Conservation (phyloP, 345 rosid species). For the Eucalyptus caleyi region DNA sequence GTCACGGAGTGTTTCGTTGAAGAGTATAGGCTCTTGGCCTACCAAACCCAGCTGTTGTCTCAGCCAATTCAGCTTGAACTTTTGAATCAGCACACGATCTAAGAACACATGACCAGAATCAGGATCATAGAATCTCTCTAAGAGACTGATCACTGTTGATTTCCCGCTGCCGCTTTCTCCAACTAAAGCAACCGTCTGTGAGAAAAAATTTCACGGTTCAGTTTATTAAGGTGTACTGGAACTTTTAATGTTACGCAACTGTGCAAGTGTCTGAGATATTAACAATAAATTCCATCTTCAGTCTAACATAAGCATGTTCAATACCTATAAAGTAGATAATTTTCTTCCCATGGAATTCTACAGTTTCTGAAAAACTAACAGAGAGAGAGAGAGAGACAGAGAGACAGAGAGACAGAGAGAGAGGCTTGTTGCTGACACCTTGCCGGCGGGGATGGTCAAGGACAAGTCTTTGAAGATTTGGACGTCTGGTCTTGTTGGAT, state of each 20-base stretch:
- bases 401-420: neutral
- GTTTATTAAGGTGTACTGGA: neutral
- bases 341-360: neutral
- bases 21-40: constrained; percentile 68
- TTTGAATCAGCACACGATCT: constrained; percentile 22
- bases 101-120: constrained; percentile 36
- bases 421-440: constrained; percentile 18
- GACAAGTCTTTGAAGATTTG: constrained; percentile 58
- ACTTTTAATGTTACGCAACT: neutral
- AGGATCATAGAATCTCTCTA: constrained; percentile 69
- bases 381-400: neutral
- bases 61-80: constrained; percentile 43
- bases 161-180: constrained; percentile 80
- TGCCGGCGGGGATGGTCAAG: constrained; percentile 63
- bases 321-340: neutral
- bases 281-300: neutral
- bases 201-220: neutral
- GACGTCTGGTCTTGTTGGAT: constrained; percentile 59
- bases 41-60: constrained; percentile 69
- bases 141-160: constrained; percentile 55
- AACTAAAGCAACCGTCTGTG: constrained; percentile 56
- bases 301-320: neutral
- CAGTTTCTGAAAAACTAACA: neutral
- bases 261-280: neutral
- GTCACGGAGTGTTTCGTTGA: constrained; percentile 47